Evolutionary conservation across 805 yeast genomes (phyloP), one percentile per base, ranked within the genome.

Genomic region (Suhomyces tanzawaensis): DNA sequence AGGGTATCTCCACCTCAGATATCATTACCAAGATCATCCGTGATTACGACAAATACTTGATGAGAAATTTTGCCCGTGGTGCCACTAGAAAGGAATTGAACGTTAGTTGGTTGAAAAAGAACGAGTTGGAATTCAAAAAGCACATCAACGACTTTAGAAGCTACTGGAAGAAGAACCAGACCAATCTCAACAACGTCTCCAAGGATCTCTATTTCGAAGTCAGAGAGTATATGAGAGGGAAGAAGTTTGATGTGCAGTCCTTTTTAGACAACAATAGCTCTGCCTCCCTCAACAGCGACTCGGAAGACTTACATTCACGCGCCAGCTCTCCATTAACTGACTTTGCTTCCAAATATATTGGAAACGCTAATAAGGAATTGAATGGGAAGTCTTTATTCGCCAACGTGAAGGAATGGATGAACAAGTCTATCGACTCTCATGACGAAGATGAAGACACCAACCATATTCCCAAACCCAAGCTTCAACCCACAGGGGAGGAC

Each of bases 61-160:
- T 91, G 93, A 80, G 99, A 59, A 93, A 93, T 67, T 91, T 93
- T 64, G 96, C 96, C 12, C 77, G 99, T 49, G 99, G 99, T 33
- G 98, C 96, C 8, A 85, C 97, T 2, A 77, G 99, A 56, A 88
- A 93, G 60, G 99, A 93, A 55, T 76, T 93, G 53, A 93, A 93
- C 56, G 98, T 93, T 15, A 85, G 95, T 21, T 93, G 99, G 99
- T 73, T 93, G 52, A 93, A 93, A 67, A 93, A 93, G 64, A 93
- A 93, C 62, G 99, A 93, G 67, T 72, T 93, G 51, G 99, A 93
- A 46, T 76, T 93, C 65, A 89, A 86, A 61, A 87, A 89, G 51
- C 96, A 90, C 57, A 83, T 93, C 44, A 78, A 70, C 45, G 96
- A 88, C 46, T 91, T 93, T 67, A 74, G 96, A 49, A 77, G 85